Evolutionary conservation across 192 early-diverging fungal species (phyloP), one percentile per base, ranked within the genome.

Genomic region (Paraglomus brasilianum): DNA sequence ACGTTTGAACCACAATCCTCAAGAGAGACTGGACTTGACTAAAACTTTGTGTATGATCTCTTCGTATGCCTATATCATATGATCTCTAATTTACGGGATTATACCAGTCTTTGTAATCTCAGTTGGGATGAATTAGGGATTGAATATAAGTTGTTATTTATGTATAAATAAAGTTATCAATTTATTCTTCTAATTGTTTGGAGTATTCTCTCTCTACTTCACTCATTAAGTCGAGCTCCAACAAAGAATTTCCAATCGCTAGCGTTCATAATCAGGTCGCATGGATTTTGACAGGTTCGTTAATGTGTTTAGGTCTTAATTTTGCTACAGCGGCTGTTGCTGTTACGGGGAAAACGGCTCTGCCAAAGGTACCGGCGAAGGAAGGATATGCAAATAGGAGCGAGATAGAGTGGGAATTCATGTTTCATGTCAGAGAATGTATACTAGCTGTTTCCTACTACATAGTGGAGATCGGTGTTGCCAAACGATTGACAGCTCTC

Each of bases 231-330:
- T 63, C 77, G 75, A 43, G 82, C 72, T 36, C 78, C 22, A 77
- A 78, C 62, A 89, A 88, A 73, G 89, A 91, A 24, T 45, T 80
- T 1, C 72, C 76, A 40, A 77, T 90, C 30, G 85, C 85, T 8
- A 78, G 77, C 58, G 78, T 83, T 17, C 91, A 93, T 49, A 57
- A 83, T 10, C 86, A 90, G 42, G 86, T 92, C 11, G 91, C 85
- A 0, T 95, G 93, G 93, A 87, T 79, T 9, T 73, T 95, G 8
- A 82, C 94, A 8, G 87, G 87, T 2, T 78, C 86, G 0, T 70
- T 95, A 21, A 89, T 92, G 85, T 80, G 80, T 39, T 75, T 95
- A 4, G 93, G 93, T 0, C 89, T 90, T 6, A 86, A 92, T 47
- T 89, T 95, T 72, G 90, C 64, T 91, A 3, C 84, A 91, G 6